These are phyloP conservation scores for Arthroderma uncinatum DNA, from an alignment of 2,329 filamentous ascomycete genomes.

Conservation along the genomic window DNA sequence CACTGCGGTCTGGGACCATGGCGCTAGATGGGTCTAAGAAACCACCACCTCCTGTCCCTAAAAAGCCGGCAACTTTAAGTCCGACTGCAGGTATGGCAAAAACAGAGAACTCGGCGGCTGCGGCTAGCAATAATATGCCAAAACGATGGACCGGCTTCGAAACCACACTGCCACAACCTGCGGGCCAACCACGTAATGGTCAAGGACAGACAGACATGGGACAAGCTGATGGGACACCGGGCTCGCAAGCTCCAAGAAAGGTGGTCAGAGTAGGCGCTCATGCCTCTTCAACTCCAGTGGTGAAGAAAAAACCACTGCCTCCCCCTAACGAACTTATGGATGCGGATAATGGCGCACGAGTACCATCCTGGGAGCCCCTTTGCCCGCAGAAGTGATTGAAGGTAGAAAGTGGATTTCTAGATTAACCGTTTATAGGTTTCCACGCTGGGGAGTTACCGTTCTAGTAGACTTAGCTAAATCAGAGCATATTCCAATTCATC, in stretches of 20 bases:
- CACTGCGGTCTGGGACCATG: neutral
- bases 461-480: too few species aligned
- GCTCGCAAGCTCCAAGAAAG: neutral
- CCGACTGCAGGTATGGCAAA: too few species aligned
- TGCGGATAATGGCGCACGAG: neutral
- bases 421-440: neutral
- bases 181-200: neutral
- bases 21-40: slow-evolving; percentile 2
- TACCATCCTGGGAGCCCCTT: slow-evolving; percentile 6
- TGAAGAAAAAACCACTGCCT: neutral
- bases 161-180: too few species aligned
- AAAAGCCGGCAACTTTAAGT: slow-evolving; percentile 44
- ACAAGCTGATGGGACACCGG: neutral
- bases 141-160: neutral
- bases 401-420: neutral
- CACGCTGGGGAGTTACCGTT: neutral
- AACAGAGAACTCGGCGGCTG: too few species aligned
- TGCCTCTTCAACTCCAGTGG: neutral
- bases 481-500: too few species aligned
- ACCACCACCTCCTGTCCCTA: slow-evolving; percentile 48
- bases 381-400: slow-evolving; percentile 1
- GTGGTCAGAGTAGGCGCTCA: too few species aligned
- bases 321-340: slow-evolving; percentile 7
- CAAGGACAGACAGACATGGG: neutral
- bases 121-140: too few species aligned